Conservation (phyloP, 331 rosid species). For the Rhamnella rubrinervis region DNA sequence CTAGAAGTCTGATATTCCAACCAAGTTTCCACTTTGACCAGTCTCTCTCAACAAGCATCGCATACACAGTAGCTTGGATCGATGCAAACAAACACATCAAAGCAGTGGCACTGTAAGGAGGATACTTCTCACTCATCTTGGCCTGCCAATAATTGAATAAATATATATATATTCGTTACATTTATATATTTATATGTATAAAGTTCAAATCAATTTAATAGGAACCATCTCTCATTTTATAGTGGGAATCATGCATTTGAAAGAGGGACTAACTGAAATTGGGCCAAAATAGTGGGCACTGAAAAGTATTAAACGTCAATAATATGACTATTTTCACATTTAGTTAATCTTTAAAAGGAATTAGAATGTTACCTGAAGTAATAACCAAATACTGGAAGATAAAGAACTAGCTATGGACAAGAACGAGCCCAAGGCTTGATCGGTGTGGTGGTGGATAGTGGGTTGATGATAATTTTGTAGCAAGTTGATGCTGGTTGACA, state of each 20-base stretch:
- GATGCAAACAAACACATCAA: neutral
- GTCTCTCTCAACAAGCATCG: slow-evolving; percentile 11
- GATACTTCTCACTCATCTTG: slow-evolving; percentile 15
- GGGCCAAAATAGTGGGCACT: too few relatives aligned
- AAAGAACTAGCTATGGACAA: neutral
- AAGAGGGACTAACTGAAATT: too few relatives aligned
- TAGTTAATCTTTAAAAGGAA: too few relatives aligned
- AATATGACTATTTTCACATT: too few relatives aligned
- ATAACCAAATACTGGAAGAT: slow-evolving; percentile 3
- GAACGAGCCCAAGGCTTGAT: neutral
- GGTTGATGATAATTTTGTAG: neutral
- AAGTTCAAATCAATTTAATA: too few relatives aligned
- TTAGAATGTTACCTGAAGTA: slow-evolving; percentile 10
- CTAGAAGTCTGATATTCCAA: slow-evolving; percentile 12
- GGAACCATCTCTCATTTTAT: too few relatives aligned
- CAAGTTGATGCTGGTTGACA: slow-evolving; percentile 9
- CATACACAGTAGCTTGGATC: slow-evolving; percentile 5
- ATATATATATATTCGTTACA: too few relatives aligned
- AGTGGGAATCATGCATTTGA: too few relatives aligned
- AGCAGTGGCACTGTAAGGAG: slow-evolving; percentile 11
- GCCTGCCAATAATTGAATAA: neutral
- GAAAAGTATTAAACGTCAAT: too few relatives aligned
- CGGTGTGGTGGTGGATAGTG: too few relatives aligned
- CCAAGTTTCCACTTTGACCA: slow-evolving; percentile 16
- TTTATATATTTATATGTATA: too few relatives aligned